A percentile compares a stretch with the other conserved stretches of the same genome.
Conservation (phyloP, 371 early-diverging fungal genomes). For the Umbelopsis sp. region DNA sequence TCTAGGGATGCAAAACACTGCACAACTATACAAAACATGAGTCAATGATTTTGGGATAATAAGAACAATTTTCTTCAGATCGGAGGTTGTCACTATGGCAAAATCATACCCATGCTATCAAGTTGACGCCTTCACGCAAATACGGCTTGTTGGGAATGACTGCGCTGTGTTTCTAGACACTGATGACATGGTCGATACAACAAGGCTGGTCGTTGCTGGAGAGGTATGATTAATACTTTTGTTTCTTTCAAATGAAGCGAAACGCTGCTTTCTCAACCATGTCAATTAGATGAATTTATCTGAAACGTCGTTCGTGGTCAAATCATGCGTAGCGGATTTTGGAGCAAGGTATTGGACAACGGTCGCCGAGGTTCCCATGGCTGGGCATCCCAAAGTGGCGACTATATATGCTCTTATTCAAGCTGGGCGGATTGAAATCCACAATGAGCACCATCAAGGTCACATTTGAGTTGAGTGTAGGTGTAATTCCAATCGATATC, state of each 20-base stretch:
- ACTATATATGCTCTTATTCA: slow-evolving; percentile 16
- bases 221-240: background rate
- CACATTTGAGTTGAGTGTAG: slow-evolving; percentile 8
- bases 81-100: background rate
- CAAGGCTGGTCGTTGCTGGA: slow-evolving; percentile 12
- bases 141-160: slow-evolving; percentile 3
- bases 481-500: slow-evolving; percentile 11
- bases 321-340: slow-evolving; percentile 11
- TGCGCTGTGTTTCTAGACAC: slow-evolving; percentile 20
- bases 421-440: background rate
- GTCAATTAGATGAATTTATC: slow-evolving; percentile 17
- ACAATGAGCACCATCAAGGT: background rate
- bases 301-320: slow-evolving; percentile 16
- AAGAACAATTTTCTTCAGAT: background rate
- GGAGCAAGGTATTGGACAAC: slow-evolving; percentile 16
- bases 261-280: background rate
- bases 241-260: background rate
- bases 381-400: slow-evolving; percentile 17
- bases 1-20: background rate
- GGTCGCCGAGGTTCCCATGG: slow-evolving; percentile 14
- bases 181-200: slow-evolving; percentile 16
- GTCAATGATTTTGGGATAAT: background rate
- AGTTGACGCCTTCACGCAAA: slow-evolving; percentile 19
- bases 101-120: slow-evolving; percentile 10
- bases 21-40: background rate